A percentile compares a stretch with the other conserved stretches of the same genome.
Conservation (phyloP, 2,329 filamentous ascomycete genomes). For the Cordyceps fumosorosea region DNA sequence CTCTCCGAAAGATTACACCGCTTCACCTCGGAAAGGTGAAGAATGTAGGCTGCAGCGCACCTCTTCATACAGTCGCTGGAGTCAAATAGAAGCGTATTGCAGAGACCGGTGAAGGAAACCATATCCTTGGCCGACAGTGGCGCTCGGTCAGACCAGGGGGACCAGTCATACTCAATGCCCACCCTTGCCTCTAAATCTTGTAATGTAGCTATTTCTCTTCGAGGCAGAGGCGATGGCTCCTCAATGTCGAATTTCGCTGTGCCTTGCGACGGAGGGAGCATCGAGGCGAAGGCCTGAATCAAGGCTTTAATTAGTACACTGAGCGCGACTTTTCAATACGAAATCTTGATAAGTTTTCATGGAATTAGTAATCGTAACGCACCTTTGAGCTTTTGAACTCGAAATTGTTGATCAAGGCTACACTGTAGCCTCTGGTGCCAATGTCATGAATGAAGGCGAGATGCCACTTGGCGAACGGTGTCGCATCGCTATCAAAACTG, state of each 20-base stretch:
- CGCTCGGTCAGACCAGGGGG: slow-evolving; percentile 15
- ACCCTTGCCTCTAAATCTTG: background rate
- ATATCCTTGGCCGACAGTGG: slow-evolving; percentile 15
- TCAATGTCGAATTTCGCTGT: slow-evolving; percentile 4
- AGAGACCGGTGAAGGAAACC: slow-evolving; percentile 17
- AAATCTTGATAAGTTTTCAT: background rate
- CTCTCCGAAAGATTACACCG: slow-evolving; percentile 20
- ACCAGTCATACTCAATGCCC: slow-evolving; percentile 13
- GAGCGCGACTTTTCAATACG: background rate
- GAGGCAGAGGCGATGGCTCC: background rate
- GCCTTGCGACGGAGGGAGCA: background rate
- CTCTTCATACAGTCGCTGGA: background rate
- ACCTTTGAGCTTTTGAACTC: slow-evolving; percentile 16
- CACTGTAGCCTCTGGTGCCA: background rate
- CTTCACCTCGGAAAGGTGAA: slow-evolving; percentile 22
- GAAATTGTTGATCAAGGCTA: slow-evolving; percentile 12
- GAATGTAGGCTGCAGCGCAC: slow-evolving; percentile 18
- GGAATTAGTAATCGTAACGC: background rate
- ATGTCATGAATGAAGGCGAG: slow-evolving; percentile 4
- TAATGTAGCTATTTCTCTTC: background rate
- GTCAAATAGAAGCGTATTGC: slow-evolving; percentile 14
- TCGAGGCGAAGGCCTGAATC: slow-evolving; percentile 14
- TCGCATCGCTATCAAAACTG: background rate
- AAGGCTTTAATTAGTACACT: slow-evolving; percentile 20
- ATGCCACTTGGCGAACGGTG: slow-evolving; percentile 1